Conservation (phyloP, 2,329 filamentous ascomycete species). For the Madurella mycetomatis region DNA sequence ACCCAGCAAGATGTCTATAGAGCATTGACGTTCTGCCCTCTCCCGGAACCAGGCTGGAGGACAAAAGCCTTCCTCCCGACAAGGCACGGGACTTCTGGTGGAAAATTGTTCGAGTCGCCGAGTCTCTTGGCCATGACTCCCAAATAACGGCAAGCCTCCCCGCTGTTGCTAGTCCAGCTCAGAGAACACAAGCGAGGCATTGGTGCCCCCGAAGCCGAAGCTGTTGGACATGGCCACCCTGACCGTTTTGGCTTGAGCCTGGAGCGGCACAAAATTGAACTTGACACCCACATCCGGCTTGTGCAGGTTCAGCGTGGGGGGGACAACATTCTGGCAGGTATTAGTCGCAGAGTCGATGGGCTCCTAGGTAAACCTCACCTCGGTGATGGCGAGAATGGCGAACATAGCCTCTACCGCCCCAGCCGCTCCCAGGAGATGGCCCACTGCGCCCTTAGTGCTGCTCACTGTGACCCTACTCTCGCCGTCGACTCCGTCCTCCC, state of each 20-base stretch:
- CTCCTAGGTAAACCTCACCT: slow-evolving; percentile 51
- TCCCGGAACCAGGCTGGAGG: no score
- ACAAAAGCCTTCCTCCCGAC: no score
- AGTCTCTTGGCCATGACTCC: no score
- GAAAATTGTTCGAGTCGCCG: no score
- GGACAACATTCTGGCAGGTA: slow-evolving; percentile 61
- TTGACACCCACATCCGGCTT: slow-evolving; percentile 61
- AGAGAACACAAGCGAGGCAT: slow-evolving; percentile 80
- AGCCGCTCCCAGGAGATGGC: slow-evolving; percentile 86
- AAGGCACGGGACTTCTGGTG: no score
- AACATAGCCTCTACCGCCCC: slow-evolving; percentile 89
- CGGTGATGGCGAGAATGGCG: slow-evolving; percentile 68
- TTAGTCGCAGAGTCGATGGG: neutral
- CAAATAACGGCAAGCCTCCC: neutral
- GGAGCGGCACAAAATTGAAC: slow-evolving; percentile 79
- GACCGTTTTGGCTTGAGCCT: slow-evolving; percentile 66
- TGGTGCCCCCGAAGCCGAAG: slow-evolving; percentile 96
- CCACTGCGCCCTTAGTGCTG: slow-evolving; percentile 89
- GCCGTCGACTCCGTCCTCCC: slow-evolving; percentile 59
- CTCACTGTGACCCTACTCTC: slow-evolving; percentile 73
- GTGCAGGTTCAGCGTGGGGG: slow-evolving; percentile 80
- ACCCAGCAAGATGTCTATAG: no score
- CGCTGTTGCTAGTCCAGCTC: slow-evolving; percentile 30
- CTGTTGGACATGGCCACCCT: slow-evolving; percentile 84
- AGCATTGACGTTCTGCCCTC: no score